These are phyloP conservation scores for Solanum habrochaites DNA, from an alignment of 257 asterid species.

Conservation along the genomic window DNA sequence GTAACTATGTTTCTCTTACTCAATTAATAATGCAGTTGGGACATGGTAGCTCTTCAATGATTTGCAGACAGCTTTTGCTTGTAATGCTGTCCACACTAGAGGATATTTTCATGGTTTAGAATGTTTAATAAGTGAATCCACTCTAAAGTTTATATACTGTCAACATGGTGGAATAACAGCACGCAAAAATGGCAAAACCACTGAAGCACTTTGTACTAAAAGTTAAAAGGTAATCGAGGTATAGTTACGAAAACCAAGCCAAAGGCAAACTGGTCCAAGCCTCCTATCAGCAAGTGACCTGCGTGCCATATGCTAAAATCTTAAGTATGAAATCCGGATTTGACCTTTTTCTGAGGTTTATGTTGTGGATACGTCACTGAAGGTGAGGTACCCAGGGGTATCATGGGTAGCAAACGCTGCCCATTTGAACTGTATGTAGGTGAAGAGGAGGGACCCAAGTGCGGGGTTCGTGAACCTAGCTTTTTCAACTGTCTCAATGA, in stretches of 20 bases:
- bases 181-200: not conserved
- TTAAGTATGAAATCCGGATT: conserved; percentile 14
- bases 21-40: not conserved
- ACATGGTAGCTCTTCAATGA: not conserved
- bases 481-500: conserved; percentile 11
- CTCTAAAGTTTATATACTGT: not conserved
- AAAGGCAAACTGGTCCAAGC: not conserved
- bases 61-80: not conserved
- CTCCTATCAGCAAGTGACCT: not conserved
- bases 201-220: not conserved
- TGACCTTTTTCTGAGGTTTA: conserved; percentile 9
- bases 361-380: conserved; percentile 8
- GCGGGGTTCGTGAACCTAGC: conserved; percentile 17
- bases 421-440: not conserved
- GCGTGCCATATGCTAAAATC: not conserved
- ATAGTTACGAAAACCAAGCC: not conserved
- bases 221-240: not conserved
- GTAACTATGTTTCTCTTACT: not conserved
- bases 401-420: not conserved
- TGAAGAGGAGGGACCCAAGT: conserved; percentile 5
- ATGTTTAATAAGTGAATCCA: not conserved
- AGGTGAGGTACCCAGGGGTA: conserved; percentile 44
- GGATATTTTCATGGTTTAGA: not conserved
- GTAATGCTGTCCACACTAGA: not conserved
- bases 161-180: not conserved